Percentiles rank a stretch among this genome's conserved stretches.
Evolutionary conservation across 2,329 filamentous ascomycete genomes (phyloP).

Genomic region (Aspergillus phoenicis): DNA sequence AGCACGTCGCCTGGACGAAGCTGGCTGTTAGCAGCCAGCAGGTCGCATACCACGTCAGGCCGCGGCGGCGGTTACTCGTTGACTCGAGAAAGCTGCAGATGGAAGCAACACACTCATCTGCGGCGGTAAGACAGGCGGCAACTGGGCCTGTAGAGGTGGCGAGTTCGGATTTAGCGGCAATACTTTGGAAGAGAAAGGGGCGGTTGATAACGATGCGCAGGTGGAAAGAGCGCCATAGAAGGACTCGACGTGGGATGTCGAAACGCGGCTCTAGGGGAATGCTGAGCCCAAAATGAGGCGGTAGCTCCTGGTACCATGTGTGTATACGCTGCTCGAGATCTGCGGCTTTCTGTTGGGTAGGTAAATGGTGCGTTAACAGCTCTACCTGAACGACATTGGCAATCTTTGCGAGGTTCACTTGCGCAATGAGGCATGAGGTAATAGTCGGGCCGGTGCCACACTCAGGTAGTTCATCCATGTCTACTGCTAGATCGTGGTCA

Average conservation of each 20-base stretch:
- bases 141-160: constrained; percentile 17
- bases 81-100: constrained; percentile 24
- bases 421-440: constrained; percentile 23
- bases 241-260: constrained; percentile 22
- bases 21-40: constrained; percentile 28
- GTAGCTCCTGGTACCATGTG: constrained; percentile 21
- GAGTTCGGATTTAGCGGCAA: constrained; percentile 20
- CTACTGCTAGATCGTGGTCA: constrained; percentile 24
- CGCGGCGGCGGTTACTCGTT: constrained; percentile 20
- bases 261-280: constrained; percentile 18
- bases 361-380: constrained; percentile 23
- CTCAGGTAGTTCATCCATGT: constrained; percentile 24
- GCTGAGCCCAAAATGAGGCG: constrained; percentile 15
- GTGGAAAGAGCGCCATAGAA: constrained; percentile 27
- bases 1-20: constrained; percentile 28
- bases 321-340: constrained; percentile 22
- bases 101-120: constrained; percentile 25
- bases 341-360: constrained; percentile 18
- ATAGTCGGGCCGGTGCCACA: constrained; percentile 18
- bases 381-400: constrained; percentile 26
- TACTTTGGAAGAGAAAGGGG: constrained; percentile 24
- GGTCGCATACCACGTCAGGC: constrained; percentile 27
- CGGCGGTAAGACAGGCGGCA: constrained; percentile 22
- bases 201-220: constrained; percentile 28
- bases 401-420: constrained; percentile 25